A percentile compares a stretch with the other conserved stretches of the same genome.
phyloP scores from a whole-genome alignment of 495 filamentous ascomycete species.

The Bombardia bombarda region DNA sequence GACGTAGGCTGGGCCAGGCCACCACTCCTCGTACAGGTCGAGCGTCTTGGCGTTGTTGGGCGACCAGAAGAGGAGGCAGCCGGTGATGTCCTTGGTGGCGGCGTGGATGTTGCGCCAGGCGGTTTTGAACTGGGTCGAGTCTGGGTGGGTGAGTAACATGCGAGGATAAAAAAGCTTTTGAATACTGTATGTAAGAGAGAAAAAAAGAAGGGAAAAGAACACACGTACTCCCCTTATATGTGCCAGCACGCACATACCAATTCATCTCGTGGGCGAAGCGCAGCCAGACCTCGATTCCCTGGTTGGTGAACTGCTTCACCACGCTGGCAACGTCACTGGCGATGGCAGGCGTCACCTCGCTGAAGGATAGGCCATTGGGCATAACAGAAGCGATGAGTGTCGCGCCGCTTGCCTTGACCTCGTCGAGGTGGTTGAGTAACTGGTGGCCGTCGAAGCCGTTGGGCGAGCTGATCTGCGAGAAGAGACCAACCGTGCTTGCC shows the following conservation, averaged over 20 bases:
- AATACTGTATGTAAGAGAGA: neutral
- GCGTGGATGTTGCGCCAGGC: constrained; percentile 6
- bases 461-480: constrained; percentile 6
- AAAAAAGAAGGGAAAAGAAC: neutral
- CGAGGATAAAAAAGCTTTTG: neutral
- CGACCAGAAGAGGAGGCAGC: constrained; percentile 6
- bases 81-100: neutral
- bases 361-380: constrained; percentile 6
- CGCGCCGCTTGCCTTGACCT: neutral
- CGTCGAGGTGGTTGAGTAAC: neutral
- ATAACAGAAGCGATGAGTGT: constrained; percentile 5
- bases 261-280: constrained; percentile 12
- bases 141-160: too few relatives aligned
- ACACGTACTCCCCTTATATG: constrained; percentile 6
- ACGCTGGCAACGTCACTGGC: constrained; percentile 5
- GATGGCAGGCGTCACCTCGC: constrained; percentile 4
- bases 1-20: constrained; percentile 6
- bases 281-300: constrained; percentile 10
- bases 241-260: constrained; percentile 5
- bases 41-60: constrained; percentile 4
- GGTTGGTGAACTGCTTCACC: constrained; percentile 3
- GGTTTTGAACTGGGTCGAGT: constrained; percentile 3
- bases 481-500: constrained; percentile 1
- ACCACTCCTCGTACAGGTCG: constrained; percentile 1
- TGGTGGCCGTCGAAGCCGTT: constrained; percentile 6